Conservation (phyloP, 176 grass and related monocot genomes). For the Eragrostis nindensis region DNA sequence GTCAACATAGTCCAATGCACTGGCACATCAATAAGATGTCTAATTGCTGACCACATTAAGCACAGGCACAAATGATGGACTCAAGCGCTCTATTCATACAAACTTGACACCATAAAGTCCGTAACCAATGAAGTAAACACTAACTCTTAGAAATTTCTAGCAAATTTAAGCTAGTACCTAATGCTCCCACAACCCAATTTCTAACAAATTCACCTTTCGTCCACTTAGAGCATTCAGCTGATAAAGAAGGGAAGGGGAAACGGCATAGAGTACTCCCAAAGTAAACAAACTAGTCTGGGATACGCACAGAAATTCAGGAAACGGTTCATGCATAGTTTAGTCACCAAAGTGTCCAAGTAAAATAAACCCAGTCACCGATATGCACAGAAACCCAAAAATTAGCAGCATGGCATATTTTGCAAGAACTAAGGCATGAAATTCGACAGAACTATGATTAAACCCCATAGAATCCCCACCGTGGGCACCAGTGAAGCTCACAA, state of each 20-base stretch:
- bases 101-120: conserved; percentile 6
- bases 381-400: background rate
- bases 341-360: background rate
- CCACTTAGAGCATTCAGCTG: background rate
- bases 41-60: background rate
- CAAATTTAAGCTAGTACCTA: conserved; percentile 2
- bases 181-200: background rate
- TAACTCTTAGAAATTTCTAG: conserved; percentile 12
- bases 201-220: background rate
- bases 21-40: conserved; percentile 5
- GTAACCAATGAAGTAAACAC: conserved; percentile 12
- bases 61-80: background rate
- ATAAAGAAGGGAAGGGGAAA: background rate
- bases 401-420: background rate
- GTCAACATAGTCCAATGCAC: background rate
- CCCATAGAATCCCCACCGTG: background rate
- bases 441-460: background rate
- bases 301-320: background rate
- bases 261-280: background rate
- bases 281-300: background rate
- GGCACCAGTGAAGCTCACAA: conserved; percentile 16
- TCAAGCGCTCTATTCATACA: background rate
- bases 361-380: background rate
- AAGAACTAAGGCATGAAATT: conserved; percentile 5
- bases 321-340: background rate